A percentile compares a stretch with the other conserved stretches of the same genome.
Evolutionary conservation across 2,329 filamentous ascomycete genomes (phyloP).

Genomic region (Aspergillus caelatus): DNA sequence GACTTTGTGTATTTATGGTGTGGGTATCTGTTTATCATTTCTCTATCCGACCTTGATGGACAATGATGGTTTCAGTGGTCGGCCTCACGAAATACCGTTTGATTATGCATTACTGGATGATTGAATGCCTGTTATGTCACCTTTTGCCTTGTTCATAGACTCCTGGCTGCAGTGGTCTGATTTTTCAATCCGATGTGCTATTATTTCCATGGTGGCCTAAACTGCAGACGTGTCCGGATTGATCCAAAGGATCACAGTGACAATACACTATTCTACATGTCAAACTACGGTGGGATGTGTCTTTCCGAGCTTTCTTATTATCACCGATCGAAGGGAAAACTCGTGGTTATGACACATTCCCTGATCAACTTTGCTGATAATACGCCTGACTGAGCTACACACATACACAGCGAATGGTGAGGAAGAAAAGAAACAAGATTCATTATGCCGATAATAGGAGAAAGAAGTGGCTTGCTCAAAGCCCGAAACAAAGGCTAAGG

Average conservation of each 20-base stretch:
- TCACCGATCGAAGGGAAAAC: neutral
- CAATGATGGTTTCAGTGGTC: neutral
- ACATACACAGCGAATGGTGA: neutral
- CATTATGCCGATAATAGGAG: neutral
- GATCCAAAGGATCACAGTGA: neutral
- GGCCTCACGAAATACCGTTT: neutral
- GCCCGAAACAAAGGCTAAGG: neutral
- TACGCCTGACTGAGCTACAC: neutral
- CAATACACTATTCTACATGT: neutral
- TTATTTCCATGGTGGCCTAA: conserved; percentile 3
- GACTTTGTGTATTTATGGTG: neutral
- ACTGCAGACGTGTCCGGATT: neutral
- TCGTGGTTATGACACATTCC: neutral
- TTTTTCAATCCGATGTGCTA: conserved; percentile 10
- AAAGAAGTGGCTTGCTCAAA: neutral
- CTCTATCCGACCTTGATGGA: neutral
- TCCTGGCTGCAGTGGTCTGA: neutral
- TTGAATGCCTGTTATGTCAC: conserved; percentile 5
- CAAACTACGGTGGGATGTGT: neutral
- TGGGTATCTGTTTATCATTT: neutral
- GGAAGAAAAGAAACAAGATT: neutral
- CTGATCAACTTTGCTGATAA: neutral
- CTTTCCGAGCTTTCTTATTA: neutral
- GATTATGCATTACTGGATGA: conserved; percentile 3
- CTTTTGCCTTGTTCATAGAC: conserved; percentile 1